phyloP scores from a whole-genome alignment of 2,329 filamentous ascomycete genomes.

The Microsporum canis region DNA sequence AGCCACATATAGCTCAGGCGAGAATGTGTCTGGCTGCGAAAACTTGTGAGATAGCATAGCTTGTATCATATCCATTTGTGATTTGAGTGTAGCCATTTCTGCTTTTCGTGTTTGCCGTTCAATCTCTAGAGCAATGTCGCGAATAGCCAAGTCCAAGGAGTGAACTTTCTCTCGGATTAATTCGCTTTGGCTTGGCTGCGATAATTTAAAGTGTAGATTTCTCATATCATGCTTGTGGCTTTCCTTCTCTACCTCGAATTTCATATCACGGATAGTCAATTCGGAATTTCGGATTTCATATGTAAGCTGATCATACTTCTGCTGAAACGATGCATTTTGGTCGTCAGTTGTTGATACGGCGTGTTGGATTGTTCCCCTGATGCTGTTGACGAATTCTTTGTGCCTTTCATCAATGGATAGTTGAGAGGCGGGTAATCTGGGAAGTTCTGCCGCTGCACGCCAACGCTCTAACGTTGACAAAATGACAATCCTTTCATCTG shows the following conservation, averaged over 20 bases:
- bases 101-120: not conserved
- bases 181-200: not conserved
- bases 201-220: not conserved
- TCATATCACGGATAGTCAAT: slow-evolving; percentile 3
- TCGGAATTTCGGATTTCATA: not conserved
- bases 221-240: not conserved
- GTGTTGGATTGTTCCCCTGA: not conserved
- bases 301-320: not conserved
- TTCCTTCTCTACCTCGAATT: slow-evolving; percentile 3
- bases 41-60: not conserved
- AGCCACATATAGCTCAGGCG: not conserved
- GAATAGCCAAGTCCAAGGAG: not conserved
- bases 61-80: slow-evolving; percentile 1
- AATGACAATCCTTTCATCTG: slow-evolving; percentile 19
- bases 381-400: not conserved
- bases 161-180: not conserved
- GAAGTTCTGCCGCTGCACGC: slow-evolving; percentile 18
- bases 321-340: not conserved
- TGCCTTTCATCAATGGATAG: not conserved
- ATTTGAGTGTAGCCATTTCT: slow-evolving; percentile 1
- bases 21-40: not conserved
- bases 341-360: not conserved
- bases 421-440: not conserved
- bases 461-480: slow-evolving; percentile 19
- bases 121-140: slow-evolving; percentile 1